Evolutionary conservation across 73 alveolate species (phyloP), one percentile per base, ranked within the genome.

Genomic region (Paramecium pentaurelia): DNA sequence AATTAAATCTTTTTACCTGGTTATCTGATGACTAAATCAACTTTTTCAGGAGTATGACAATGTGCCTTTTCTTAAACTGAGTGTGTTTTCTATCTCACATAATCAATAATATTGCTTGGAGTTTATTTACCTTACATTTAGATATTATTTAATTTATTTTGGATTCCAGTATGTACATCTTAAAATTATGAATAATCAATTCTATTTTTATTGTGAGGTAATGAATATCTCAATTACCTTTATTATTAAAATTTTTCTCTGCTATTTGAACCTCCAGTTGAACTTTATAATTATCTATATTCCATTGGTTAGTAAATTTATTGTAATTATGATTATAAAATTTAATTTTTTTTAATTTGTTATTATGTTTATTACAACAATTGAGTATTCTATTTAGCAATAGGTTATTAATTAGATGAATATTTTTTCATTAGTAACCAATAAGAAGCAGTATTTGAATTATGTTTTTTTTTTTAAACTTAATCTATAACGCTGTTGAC

Each of bases 231-330:
- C 28, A 32, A 64, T n/a, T 64, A 7, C 1, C 47, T 64, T 64
- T 64, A 28, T 28, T 64, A 64, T 64, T 32, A 27, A 5, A 64
- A 28, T 14, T 64, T 64, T 28, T 64, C 84, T 34, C 47, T 64
- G 27, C 84, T 64, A 28, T 64, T 64, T 12, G 84, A 64, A 27
- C 88, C 88, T 0, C 88, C 88, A 36, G 88, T 75, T 75, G 88
- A 75, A 75, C 88, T 75, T 75, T 75, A 7, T 75, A 38, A 75
- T 75, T 38, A 36, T 75, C 68, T 14, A 36, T 36, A 38, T 75
- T 75, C 88, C 88, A 38, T 42, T 6, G 60, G 60, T 42, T 75
- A 37, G 20, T 38, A 42, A 27, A 75, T 75, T 36, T 75, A 37
- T 38, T 75, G 11, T 36, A 38, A 36, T 14, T 75, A 75, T 1